Conservation (phyloP, 148 eudicot genomes). For the Diospyros lotus region DNA sequence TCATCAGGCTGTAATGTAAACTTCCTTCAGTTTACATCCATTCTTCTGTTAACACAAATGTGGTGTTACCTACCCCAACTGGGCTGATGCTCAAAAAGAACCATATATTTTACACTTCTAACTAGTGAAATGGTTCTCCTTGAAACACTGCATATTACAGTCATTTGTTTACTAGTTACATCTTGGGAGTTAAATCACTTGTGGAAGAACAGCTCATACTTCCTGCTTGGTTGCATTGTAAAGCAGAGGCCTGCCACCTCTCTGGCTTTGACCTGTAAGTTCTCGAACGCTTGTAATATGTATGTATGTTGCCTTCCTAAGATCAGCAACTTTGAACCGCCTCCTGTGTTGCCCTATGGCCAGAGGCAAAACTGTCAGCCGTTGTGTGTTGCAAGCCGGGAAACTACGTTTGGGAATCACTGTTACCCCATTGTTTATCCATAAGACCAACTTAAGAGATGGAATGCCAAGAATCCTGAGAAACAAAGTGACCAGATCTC, state of each 20-base stretch:
- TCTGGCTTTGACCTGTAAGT: constrained; percentile 38
- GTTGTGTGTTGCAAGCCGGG: not conserved
- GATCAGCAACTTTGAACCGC: constrained; percentile 7
- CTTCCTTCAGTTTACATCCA: not conserved
- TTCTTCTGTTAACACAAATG: not conserved
- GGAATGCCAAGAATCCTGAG: constrained; percentile 15
- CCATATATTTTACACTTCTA: constrained; percentile 25
- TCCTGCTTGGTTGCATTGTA: constrained; percentile 9
- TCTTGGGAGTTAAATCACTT: constrained; percentile 11
- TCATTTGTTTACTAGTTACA: not conserved
- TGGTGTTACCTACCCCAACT: not conserved
- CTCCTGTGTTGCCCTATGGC: not conserved
- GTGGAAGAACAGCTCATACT: constrained; percentile 13
- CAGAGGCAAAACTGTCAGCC: constrained; percentile 16
- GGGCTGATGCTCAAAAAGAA: constrained; percentile 33
- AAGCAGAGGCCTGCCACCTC: constrained; percentile 31
- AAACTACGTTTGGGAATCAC: not conserved
- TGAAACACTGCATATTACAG: constrained; percentile 28
- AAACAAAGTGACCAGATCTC: constrained; percentile 10
- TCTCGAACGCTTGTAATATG: not conserved
- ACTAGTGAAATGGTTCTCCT: constrained; percentile 18
- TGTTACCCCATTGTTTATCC: not conserved
- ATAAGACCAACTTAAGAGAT: constrained; percentile 14
- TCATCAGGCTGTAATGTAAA: not conserved
- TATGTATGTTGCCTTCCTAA: not conserved